Conservation (phyloP, 2,329 filamentous ascomycete genomes). For the Aaosphaeria pasadenensis region DNA sequence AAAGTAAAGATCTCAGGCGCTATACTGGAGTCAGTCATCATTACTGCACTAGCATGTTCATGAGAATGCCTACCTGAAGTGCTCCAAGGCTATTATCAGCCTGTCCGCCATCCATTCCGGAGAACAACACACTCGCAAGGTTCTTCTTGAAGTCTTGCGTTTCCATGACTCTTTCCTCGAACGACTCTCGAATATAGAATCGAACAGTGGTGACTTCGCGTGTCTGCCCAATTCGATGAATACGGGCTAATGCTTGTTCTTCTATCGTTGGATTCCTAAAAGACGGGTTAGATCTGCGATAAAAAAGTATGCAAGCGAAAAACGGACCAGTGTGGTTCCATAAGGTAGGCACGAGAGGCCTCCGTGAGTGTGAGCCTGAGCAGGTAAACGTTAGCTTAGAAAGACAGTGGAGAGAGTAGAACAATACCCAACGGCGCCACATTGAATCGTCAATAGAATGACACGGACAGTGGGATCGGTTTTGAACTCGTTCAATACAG, state of each 20-base stretch:
- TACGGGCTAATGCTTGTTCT: slow-evolving; percentile 43
- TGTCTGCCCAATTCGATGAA: slow-evolving; percentile 19
- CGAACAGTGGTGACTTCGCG: slow-evolving; percentile 35
- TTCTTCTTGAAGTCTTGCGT: slow-evolving; percentile 15
- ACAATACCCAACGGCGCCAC: slow-evolving; percentile 50
- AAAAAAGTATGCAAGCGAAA: no score
- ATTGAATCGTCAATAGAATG: slow-evolving; percentile 49
- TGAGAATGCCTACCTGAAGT: slow-evolving; percentile 2
- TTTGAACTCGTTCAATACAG: slow-evolving; percentile 42
- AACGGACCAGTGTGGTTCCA: slow-evolving; percentile 49
- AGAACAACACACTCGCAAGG: slow-evolving; percentile 12
- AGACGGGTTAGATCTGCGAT: no score
- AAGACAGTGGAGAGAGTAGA: not conserved
- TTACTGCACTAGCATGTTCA: not conserved
- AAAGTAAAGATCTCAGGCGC: slow-evolving; percentile 2
- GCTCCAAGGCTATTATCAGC: slow-evolving; percentile 15
- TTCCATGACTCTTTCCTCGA: slow-evolving; percentile 32
- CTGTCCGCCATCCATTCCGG: slow-evolving; percentile 11
- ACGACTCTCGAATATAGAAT: slow-evolving; percentile 37
- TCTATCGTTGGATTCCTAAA: slow-evolving; percentile 41
- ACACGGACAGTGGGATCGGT: slow-evolving; percentile 38
- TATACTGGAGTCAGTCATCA: not conserved
- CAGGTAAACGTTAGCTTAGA: slow-evolving; percentile 13
- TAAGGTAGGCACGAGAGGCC: slow-evolving; percentile 47
- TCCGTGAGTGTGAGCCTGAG: slow-evolving; percentile 43